Base-by-base conservation (phyloP, 805 yeast genomes). In the Yarrowia phangngaensis region DNA sequence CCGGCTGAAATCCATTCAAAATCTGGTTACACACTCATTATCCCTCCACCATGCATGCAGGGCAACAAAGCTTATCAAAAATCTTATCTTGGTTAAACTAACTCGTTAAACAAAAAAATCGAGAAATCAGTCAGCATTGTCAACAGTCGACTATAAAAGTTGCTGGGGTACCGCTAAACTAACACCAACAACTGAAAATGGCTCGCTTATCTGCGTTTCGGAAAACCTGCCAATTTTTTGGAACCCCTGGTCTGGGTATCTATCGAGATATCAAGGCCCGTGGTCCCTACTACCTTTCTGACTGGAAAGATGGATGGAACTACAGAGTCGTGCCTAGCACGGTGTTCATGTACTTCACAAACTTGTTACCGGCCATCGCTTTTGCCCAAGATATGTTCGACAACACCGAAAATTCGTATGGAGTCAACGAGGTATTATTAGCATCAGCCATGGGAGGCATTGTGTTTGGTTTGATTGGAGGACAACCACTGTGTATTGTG, bases 331-430 rank as follows among this genome's bases (percentile, higher is more conserved):
- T 90, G 1, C 98, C 98, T 0, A 71, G 95, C 0, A 80, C 87
- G 0, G 67, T 84, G 1, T 87, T 76, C 62, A 83, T 92, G 11
- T 90, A 83, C 64, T 88, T 92, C 71, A 88, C 95, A 32, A 90
- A 92, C 51, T 51, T 90, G 34, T 70, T 90, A 28, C 97, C 97
- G 2, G 97, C 97, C 0, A 74, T 90, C 31, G 96, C 97, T 0
- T 90, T 90, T 71, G 95, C 97, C 0, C 96, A 87, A 60, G 97
- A 90, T 62, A 84, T 90, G 95, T 89, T 88, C 64, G 95, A 89
- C 63, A 80, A 86, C 53, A 90, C 98, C 0, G 67, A 83, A 40
- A 79, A 84, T 55, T 74, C 89, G 9, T 90, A 87, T 59, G 98
- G 98, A 3, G 83, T 92, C 4, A 92, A 90, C 60, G 98, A 90